Conservation (phyloP, 257 asterid genomes). For the Oldenlandia corymbosa region DNA sequence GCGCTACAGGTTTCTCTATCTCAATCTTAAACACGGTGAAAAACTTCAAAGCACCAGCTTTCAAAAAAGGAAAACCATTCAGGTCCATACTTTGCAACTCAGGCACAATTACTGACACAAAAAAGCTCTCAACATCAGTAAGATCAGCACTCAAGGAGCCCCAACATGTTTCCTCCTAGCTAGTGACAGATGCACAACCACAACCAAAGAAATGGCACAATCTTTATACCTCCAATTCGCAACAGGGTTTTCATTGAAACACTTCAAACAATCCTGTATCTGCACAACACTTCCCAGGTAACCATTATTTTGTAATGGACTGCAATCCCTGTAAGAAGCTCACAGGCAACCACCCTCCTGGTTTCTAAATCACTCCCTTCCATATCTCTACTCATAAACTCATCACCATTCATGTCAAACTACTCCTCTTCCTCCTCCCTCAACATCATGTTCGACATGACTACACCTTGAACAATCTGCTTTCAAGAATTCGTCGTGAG, state of each 20-base stretch:
- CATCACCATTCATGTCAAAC: slow-evolving; percentile 85
- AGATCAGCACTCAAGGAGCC: slow-evolving; percentile 76
- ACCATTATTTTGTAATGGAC: slow-evolving; percentile 69
- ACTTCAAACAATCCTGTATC: slow-evolving; percentile 57
- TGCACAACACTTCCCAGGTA: slow-evolving; percentile 59
- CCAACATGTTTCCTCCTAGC: slow-evolving; percentile 83
- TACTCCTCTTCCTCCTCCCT: slow-evolving; percentile 96
- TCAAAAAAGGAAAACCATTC: slow-evolving; percentile 72
- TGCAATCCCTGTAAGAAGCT: slow-evolving; percentile 93
- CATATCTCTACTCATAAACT: slow-evolving; percentile 92
- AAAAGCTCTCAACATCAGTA: slow-evolving; percentile 77
- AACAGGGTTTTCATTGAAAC: slow-evolving; percentile 62
- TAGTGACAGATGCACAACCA: no score
- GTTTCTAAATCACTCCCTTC: slow-evolving; percentile 97
- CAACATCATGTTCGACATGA: slow-evolving; percentile 91
- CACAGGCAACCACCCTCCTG: slow-evolving; percentile 94
- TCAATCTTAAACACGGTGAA: slow-evolving; percentile 82
- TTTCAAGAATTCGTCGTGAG: slow-evolving; percentile 67
- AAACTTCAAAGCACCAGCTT: slow-evolving; percentile 91
- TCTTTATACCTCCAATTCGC: slow-evolving; percentile 92
- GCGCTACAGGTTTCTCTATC: slow-evolving; percentile 57
- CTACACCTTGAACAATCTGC: slow-evolving; percentile 73
- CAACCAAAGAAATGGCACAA: slow-evolving; percentile 84
- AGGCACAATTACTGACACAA: slow-evolving; percentile 73
- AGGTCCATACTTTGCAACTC: slow-evolving; percentile 76